phyloP scores from a whole-genome alignment of 179 eudicot species.

The Vitellaria paradoxa region DNA sequence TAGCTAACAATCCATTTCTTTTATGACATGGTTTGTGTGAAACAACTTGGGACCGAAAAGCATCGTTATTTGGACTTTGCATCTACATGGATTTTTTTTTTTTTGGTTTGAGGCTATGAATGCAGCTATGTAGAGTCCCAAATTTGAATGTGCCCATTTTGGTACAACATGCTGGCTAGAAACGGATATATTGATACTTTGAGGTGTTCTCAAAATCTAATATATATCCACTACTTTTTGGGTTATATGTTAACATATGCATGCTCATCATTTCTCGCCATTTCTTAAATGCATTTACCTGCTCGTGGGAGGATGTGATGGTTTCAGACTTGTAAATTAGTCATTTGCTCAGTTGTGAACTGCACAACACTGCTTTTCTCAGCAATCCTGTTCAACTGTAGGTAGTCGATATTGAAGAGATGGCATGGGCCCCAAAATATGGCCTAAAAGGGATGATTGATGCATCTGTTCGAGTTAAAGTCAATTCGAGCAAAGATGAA shows the following conservation, averaged over 20 bases:
- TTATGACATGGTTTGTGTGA: no score
- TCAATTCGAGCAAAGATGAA: conserved; percentile 30
- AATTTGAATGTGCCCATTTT: conserved; percentile 5
- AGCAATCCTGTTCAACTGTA: conserved; percentile 25
- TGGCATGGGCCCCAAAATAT: conserved; percentile 99
- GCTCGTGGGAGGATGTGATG: background rate
- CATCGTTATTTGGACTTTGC: background rate
- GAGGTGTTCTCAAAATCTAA: background rate
- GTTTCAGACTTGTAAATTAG: conserved; percentile 10
- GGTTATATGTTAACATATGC: background rate
- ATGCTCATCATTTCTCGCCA: background rate
- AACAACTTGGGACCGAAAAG: no score
- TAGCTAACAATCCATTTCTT: no score
- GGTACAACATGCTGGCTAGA: background rate
- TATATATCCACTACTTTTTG: background rate
- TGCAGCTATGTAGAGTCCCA: background rate
- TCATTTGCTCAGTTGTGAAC: background rate
- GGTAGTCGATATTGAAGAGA: conserved; percentile 98
- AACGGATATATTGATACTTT: background rate
- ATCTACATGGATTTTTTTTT: background rate
- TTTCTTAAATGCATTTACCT: background rate
- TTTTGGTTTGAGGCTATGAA: background rate
- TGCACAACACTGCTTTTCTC: background rate
- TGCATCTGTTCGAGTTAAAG: conserved; percentile 72
- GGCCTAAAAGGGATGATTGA: conserved; percentile 98